A percentile compares a stretch with the other conserved stretches of the same genome.
Conservation (phyloP, 768 basidiomycete species). For the Tephrocybe sp. region DNA sequence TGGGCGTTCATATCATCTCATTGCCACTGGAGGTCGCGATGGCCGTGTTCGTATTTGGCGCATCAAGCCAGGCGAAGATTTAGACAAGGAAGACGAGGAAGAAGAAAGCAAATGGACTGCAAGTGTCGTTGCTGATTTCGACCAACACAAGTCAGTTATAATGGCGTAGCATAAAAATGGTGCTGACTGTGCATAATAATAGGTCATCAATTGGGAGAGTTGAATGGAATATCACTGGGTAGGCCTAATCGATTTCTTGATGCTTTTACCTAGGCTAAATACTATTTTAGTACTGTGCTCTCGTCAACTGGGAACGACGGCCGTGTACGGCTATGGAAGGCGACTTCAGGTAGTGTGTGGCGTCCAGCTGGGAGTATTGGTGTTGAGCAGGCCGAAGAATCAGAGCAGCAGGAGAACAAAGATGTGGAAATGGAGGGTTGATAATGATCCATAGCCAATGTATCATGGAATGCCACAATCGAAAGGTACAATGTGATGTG, state of each 20-base stretch:
- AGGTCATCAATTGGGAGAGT: conserved; percentile 81
- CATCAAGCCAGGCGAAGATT: conserved; percentile 59
- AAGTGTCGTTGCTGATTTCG: conserved; percentile 80
- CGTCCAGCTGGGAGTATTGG: conserved; percentile 78
- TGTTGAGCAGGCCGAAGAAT: conserved; percentile 66
- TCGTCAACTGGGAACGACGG: conserved; percentile 86
- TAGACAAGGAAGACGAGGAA: conserved; percentile 36
- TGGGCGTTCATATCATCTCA: conserved; percentile 90
- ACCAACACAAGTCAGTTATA: conserved; percentile 80
- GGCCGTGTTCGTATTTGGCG: conserved; percentile 91
- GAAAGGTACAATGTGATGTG: too few species aligned
- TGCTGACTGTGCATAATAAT: conserved; percentile 1
- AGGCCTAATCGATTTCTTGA: conserved; percentile 14
- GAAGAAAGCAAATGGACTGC: conserved; percentile 72
- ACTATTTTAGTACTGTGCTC: conserved; percentile 62
- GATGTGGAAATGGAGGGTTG: conserved; percentile 45
- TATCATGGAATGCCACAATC: too few species aligned
- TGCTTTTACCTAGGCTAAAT: background rate
- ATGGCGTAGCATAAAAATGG: conserved; percentile 4
- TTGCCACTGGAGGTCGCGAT: conserved; percentile 88
- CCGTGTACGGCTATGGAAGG: conserved; percentile 82
- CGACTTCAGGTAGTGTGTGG: conserved; percentile 83
- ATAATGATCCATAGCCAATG: too few species aligned
- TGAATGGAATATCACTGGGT: conserved; percentile 95
- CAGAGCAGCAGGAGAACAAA: conserved; percentile 29